Evolutionary conservation across 2,329 filamentous ascomycete genomes (phyloP).

Genomic region (Biscogniauxia marginata): DNA sequence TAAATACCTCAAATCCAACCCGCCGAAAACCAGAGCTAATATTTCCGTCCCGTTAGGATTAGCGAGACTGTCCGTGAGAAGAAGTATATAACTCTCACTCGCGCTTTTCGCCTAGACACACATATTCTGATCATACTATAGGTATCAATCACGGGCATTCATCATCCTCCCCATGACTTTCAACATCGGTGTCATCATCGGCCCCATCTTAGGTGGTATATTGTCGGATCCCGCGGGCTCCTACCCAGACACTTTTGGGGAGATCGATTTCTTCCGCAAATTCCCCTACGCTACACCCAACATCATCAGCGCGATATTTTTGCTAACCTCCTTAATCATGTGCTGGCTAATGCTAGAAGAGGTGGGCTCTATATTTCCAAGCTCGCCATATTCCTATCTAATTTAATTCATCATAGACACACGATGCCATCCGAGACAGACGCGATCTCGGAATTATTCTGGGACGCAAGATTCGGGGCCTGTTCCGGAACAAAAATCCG

Average conservation of each 20-base stretch:
- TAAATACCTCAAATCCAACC: constrained; percentile 19
- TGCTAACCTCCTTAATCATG: constrained; percentile 41
- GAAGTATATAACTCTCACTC: constrained; percentile 30
- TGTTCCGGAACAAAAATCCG: constrained; percentile 26
- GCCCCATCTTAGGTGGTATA: constrained; percentile 49
- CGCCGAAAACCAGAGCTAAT: constrained; percentile 1
- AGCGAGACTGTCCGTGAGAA: constrained; percentile 45
- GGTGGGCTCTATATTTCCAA: constrained; percentile 27
- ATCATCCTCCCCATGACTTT: constrained; percentile 64
- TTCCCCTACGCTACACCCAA: constrained; percentile 58
- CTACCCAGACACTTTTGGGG: constrained; percentile 46
- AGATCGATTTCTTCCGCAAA: constrained; percentile 43
- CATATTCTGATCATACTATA: constrained; percentile 17
- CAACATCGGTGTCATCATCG: constrained; percentile 64
- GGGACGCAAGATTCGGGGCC: constrained; percentile 34
- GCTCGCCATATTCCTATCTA: not conserved
- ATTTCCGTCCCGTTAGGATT: constrained; percentile 32
- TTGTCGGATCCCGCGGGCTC: constrained; percentile 45
- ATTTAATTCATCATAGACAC: constrained; percentile 37
- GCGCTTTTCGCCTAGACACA: not conserved
- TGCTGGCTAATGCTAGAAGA: constrained; percentile 54
- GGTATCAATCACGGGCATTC: constrained; percentile 44
- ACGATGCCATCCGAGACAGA: constrained; percentile 42
- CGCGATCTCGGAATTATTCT: constrained; percentile 44
- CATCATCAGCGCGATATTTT: constrained; percentile 48